A percentile compares a stretch with the other conserved stretches of the same genome.
Conservation (phyloP, 129 eudicot species). For the Artemisia tridentata region DNA sequence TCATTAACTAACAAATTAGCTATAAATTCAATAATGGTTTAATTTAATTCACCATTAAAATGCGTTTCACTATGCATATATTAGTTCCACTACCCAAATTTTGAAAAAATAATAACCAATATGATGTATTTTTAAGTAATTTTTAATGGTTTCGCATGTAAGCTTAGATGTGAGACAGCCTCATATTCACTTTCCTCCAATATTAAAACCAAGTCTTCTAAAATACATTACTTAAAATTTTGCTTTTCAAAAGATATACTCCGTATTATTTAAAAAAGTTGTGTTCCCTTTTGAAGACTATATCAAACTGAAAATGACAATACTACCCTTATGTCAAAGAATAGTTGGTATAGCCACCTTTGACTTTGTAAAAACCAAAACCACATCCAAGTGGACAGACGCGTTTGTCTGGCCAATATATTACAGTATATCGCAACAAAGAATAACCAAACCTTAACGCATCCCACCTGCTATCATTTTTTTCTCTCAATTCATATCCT, state of each 20-base stretch:
- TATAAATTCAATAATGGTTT: too few species aligned
- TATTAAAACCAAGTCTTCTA: too few species aligned
- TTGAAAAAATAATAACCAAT: too few species aligned
- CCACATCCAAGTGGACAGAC: slow-evolving; percentile 30
- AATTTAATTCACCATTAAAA: too few species aligned
- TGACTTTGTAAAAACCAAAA: slow-evolving; percentile 40
- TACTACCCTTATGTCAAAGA: slow-evolving; percentile 14
- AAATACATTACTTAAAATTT: background rate
- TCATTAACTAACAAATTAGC: too few species aligned
- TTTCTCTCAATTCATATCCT: slow-evolving; percentile 1
- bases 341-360: slow-evolving; percentile 41
- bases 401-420: slow-evolving; percentile 23
- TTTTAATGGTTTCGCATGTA: too few species aligned
- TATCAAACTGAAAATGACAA: slow-evolving; percentile 4
- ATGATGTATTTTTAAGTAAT: too few species aligned
- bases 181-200: too few species aligned
- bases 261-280: background rate
- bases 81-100: too few species aligned
- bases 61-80: too few species aligned
- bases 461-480: slow-evolving; percentile 13
- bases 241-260: background rate
- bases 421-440: background rate
- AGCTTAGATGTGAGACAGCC: too few species aligned
- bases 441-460: background rate
- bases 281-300: background rate